Base-by-base conservation (phyloP, 441 rosid species). In the Populus hybrid region DNA sequence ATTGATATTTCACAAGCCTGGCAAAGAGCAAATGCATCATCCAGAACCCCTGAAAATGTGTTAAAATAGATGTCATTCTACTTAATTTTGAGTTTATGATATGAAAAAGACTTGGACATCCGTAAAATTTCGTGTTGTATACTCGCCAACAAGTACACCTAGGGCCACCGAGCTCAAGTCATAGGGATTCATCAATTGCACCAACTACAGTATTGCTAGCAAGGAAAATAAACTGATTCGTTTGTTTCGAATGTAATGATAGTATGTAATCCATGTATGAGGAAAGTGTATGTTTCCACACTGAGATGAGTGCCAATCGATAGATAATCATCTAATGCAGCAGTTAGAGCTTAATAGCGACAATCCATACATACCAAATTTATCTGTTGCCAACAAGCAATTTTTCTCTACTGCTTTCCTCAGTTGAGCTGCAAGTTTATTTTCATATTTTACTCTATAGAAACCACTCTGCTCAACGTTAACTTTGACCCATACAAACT, bases 401-500 rank as follows among this genome's bases (percentile, higher is more conserved):
- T 85, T 79, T 76, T 70, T 63, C 70, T 77, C 79, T 32, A 82
- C 70, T 18, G 89, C 87, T 74, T 79, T 79, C 74, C 79, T 76
- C 32, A 84, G 75, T 69, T 54, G 75, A 75, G 83, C 74, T 74
- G 82, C 78, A 63, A 87, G 87, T 65, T 78, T 68, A 10, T 87
- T 78, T 38, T 80, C 86, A 66, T 84, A 87, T 63, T 74, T 80
- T 14, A 78, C 82, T 59, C 86, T 78, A 54, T 85, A 85, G 82
- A 87, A 83, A 59, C 89, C 89, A 57, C 82, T 83, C 72, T 80
- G 85, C 72, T 81, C 79, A 26, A 81, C 74, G 78, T 87, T 85
- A 10, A 84, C 81, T 79, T 83, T 86, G 66, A 84, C n/a, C 85
- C 87, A 80, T 57, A n/a, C 23, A 35, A 34, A 26, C 30, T 80